These are phyloP conservation scores for Digitaria exilis DNA, from an alignment of 202 grass and related monocot genomes.

Conservation along the genomic window DNA sequence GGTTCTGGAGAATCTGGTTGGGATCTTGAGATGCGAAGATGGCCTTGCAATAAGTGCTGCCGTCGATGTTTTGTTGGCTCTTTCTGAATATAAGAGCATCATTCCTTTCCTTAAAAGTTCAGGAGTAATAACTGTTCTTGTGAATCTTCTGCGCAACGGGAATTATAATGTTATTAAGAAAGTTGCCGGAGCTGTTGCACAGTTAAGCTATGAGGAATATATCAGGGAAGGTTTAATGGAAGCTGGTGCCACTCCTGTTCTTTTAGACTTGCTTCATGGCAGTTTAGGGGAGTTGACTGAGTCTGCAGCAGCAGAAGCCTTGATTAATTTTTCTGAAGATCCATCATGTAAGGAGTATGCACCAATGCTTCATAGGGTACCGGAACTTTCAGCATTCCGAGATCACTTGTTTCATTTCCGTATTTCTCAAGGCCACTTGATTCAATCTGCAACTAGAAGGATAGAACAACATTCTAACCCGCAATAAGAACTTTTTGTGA, in stretches of 20 bases:
- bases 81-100: background rate
- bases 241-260: background rate
- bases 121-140: background rate
- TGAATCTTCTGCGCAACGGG: background rate
- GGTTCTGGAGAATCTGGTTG: background rate
- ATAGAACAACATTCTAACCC: background rate
- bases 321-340: constrained; percentile 5
- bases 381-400: background rate
- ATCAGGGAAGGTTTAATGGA: background rate
- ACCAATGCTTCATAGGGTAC: background rate
- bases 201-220: background rate
- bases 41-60: background rate
- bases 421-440: background rate
- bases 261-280: background rate
- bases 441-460: background rate
- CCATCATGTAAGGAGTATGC: background rate
- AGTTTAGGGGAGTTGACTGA: background rate
- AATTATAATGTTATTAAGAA: background rate
- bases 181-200: background rate
- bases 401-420: background rate
- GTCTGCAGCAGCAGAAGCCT: background rate
- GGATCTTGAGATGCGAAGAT: background rate
- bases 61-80: background rate
- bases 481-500: background rate
- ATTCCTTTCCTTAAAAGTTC: background rate